Base-by-base conservation (phyloP, 2,329 filamentous ascomycete genomes). In the Clarireedia sp. region DNA sequence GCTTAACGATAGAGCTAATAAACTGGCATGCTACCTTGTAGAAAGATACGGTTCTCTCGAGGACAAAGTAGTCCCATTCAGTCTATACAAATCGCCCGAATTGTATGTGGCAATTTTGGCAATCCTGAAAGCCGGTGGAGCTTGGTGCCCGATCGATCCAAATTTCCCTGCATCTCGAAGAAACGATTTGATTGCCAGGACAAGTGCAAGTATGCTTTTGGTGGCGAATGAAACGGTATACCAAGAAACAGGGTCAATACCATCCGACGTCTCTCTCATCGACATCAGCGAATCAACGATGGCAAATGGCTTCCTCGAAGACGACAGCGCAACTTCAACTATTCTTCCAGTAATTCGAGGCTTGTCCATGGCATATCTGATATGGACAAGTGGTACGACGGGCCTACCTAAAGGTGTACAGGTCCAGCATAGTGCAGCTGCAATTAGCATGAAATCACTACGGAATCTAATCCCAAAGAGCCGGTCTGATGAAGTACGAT, bases 81-180 rank as follows among this genome's bases (percentile, higher is more conserved):
- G 43, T 14, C 21, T 54, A 12, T 47, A 68, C 60, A 45, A 69
- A 65, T 58, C 59, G 61, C 24, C 63, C 67, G 19, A 57, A 56
- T 65, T 66, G 2, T 69, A 67, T 52, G 60, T 67, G 2, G 56
- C 67, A 12, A 65, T 69, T 17, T 57, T 67, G 19, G 69, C 64
- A 7, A 68, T 71, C 40, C 62, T 70, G 55, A 68, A 67, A 40
- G 65, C 67, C 2, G 69, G 68, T n/a, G 69, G 68, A 52, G 62
- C 61, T 1, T 71, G 69, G 60, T 61, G 70, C n/a, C 68, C 69
- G 2, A 67, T 71, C 17, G 69, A 67, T 41, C 66, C 70, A 36
- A 63, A 60, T 10, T 59, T 69, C 21, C 51, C 51, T 10, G 14
- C 17, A 47, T 33, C 38, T 5, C 48, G 48, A 10, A 29, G 51